Conservation (phyloP, 192 early-diverging fungal genomes). For the Spizellomyces sp. region DNA sequence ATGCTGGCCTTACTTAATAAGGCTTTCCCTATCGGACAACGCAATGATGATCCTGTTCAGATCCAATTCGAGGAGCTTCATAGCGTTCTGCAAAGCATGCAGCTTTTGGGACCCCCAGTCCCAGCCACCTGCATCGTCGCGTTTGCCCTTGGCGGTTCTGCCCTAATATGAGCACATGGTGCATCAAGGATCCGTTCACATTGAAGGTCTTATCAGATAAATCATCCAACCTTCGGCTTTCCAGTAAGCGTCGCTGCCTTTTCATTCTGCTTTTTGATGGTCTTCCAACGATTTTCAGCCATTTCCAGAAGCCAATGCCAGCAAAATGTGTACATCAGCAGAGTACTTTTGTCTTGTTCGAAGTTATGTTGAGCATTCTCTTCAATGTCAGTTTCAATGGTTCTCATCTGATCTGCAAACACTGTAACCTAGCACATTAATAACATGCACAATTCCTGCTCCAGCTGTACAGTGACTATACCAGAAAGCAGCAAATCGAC, state of each 20-base stretch:
- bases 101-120: slow-evolving; percentile 64
- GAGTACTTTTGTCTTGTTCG: slow-evolving; percentile 59
- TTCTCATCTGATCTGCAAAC: slow-evolving; percentile 66
- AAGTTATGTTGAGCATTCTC: slow-evolving; percentile 72
- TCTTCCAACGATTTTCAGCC: slow-evolving; percentile 48
- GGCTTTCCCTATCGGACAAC: slow-evolving; percentile 66
- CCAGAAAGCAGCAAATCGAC: slow-evolving; percentile 74
- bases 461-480: slow-evolving; percentile 21
- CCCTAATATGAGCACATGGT: background rate
- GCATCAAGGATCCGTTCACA: background rate
- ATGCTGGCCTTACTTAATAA: slow-evolving; percentile 53
- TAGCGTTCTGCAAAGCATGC: slow-evolving; percentile 57
- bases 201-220: background rate
- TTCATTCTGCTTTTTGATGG: slow-evolving; percentile 32
- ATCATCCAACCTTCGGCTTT: slow-evolving; percentile 13
- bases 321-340: slow-evolving; percentile 85
- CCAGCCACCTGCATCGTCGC: slow-evolving; percentile 50
- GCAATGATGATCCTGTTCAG: slow-evolving; percentile 74
- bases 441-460: slow-evolving; percentile 15
- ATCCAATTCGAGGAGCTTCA: slow-evolving; percentile 56
- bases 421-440: slow-evolving; percentile 38
- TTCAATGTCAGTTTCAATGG: slow-evolving; percentile 61
- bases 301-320: slow-evolving; percentile 78
- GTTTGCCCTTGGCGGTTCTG: slow-evolving; percentile 31
- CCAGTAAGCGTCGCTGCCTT: slow-evolving; percentile 11